Base-by-base conservation (phyloP, 441 rosid species). In the Populus hybrid region DNA sequence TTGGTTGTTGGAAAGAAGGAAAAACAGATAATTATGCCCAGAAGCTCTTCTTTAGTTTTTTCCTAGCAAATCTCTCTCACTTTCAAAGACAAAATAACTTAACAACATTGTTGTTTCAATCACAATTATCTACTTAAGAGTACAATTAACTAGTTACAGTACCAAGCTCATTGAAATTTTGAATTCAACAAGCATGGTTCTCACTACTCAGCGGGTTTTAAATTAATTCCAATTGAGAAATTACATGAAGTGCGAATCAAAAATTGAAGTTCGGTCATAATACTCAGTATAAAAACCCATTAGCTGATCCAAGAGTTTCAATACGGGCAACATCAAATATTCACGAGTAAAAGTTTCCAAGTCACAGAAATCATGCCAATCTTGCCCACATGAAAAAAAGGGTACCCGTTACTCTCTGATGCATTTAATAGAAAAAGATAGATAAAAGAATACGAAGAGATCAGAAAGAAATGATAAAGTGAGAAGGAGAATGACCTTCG, bases 401-500 rank as follows among this genome's bases (percentile, higher is more conserved):
- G 63, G 6, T 6, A 7, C 63, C 33, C 21, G 35, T 14, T 31
- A 23, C n/a, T 31, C 74, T 28, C 24, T 71, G 16, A 70, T 77
- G 36, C 74, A 84, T 83, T 73, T 76, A 75, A 78, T 80, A 80
- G 72, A 80, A 78, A 70, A 82, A 21, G 28, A n/a, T n/a, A 56
- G 7, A 29, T 18, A 50, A 11, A 77, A 31, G n/a, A 69, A 42
- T 69, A 69, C 53, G 53, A 9, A 7, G 50, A 24, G 24, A 33
- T 2, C 65, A 53, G 36, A 61, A 5, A 16, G 1, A 61, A 29
- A 1, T 61, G 68, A 40, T 24, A 76, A 16, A 12, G n/a, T 20
- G 5, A 2, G 24, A 42, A 61, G 31, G 23, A 16, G 29, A 4
- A 28, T 36, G 20, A 91, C 97, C 98, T 90, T 91, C 81, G 94